These are phyloP conservation scores for Encephalitozoon intestinalis DNA, from an alignment of 371 early-diverging fungal genomes.

Conservation along the genomic window DNA sequence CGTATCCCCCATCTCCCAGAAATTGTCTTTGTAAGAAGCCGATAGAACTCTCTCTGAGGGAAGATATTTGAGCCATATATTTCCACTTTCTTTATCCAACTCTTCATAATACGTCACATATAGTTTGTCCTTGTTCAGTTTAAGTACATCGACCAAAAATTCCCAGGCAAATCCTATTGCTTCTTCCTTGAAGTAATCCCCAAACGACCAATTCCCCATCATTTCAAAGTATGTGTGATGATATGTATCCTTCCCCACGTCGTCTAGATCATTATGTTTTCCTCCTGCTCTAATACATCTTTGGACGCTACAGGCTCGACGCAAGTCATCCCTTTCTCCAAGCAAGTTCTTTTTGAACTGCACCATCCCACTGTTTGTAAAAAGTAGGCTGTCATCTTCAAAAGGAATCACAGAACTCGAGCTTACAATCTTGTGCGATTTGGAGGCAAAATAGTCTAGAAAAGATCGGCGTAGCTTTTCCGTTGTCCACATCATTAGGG, in stretches of 20 bases:
- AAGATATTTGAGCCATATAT: slow-evolving; percentile 80
- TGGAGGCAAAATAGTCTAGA: slow-evolving; percentile 73
- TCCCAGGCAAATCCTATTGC: slow-evolving; percentile 85
- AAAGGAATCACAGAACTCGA: slow-evolving; percentile 85
- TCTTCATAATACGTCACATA: slow-evolving; percentile 97
- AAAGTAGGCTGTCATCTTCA: slow-evolving; percentile 90
- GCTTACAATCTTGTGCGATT: slow-evolving; percentile 72
- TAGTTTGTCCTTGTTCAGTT: slow-evolving; percentile 73
- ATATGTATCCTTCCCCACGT: slow-evolving; percentile 97
- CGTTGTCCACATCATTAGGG: slow-evolving; percentile 33
- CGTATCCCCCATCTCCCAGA: slow-evolving; percentile 99
- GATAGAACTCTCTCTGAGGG: slow-evolving; percentile 74
- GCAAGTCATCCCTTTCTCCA: slow-evolving; percentile 77
- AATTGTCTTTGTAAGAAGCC: slow-evolving; percentile 87
- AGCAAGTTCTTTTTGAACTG: slow-evolving; percentile 96
- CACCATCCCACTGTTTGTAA: slow-evolving; percentile 98
- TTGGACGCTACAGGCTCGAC: slow-evolving; percentile 86
- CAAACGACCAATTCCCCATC: slow-evolving; percentile 99
- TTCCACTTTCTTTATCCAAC: slow-evolving; percentile 81
- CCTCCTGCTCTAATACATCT: slow-evolving; percentile 66
- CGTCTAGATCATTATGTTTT: slow-evolving; percentile 99
- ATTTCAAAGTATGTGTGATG: slow-evolving; percentile 99
- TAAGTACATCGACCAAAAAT: slow-evolving; percentile 77
- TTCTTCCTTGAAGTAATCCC: slow-evolving; percentile 95
- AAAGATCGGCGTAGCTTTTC: slow-evolving; percentile 65